Base-by-base conservation (phyloP, 1,139 yeast species). In the Pichia sp. region DNA sequence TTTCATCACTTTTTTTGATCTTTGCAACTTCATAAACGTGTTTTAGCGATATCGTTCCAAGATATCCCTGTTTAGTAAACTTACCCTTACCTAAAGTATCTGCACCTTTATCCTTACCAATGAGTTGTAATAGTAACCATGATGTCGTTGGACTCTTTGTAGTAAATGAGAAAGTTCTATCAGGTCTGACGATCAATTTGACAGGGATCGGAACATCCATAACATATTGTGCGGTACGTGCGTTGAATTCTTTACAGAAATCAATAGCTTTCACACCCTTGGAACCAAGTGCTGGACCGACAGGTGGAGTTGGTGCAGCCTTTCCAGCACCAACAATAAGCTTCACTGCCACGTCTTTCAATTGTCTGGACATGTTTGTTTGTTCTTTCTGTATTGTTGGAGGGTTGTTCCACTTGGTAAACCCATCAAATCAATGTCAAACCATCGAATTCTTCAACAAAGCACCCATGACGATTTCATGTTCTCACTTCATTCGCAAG, bases 241-340 rank as follows among this genome's bases (percentile, higher is more conserved):
- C 98, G 59, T 93, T 91, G 67, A 93, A 93, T 60, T 91, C 97
- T 62, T 91, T 93, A 67, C 98, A 91, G 56, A 91, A 91, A 60
- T 93, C 98, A 53, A 91, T 93, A 46, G 98, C 97, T 60, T 93
- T 93, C 39, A 91, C 95, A 66, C 98, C 99, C 59, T 91, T 88
- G 42, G 98, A 91, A 48, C 98, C 99, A 39, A 91, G 68, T 0
- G 98, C 98, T 27, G 99, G 99, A 47, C 99, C 98, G 17, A 91
- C 97, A 6, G 99, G 99, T 24, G 99, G 99, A 1, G 96, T 82
- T 29, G 99, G 98, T 1, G 97, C 93, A 0, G 99, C 99, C 58
- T 87, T 87, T 7, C 97, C 97, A 5, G 98, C 98, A n/a, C 93
- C 96, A 5, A 91, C 97, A 40, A 91, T 79, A 47, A 91, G 74